Percentiles rank a stretch among this genome's conserved stretches.
Evolutionary conservation across 805 yeast genomes (phyloP).

Genomic region (Cyberlindnera bimundalis): DNA sequence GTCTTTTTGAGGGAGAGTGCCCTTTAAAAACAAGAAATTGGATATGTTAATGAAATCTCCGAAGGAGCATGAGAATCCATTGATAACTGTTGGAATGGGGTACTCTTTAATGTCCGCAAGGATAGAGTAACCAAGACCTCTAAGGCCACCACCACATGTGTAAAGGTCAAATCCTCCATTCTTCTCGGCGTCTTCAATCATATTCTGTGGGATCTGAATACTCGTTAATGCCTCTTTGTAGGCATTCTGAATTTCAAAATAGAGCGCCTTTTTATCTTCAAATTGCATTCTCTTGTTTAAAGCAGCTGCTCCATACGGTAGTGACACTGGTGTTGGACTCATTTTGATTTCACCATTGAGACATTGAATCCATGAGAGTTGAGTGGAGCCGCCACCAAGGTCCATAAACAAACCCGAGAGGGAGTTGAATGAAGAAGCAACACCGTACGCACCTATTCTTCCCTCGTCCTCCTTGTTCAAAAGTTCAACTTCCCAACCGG

Average conservation of each 20-base stretch:
- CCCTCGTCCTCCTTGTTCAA: constrained; percentile 65
- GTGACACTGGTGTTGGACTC: constrained; percentile 54
- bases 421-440: constrained; percentile 66
- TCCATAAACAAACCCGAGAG: constrained; percentile 70
- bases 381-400: constrained; percentile 69
- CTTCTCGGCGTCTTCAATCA: constrained; percentile 46
- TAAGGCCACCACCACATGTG: constrained; percentile 71
- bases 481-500: constrained; percentile 64
- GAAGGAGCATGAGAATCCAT: constrained; percentile 61
- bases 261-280: constrained; percentile 48
- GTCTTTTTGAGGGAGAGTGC: constrained; percentile 41
- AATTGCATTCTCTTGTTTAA: constrained; percentile 50
- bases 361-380: constrained; percentile 65
- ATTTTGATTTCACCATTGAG: constrained; percentile 51
- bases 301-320: constrained; percentile 76
- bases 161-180: constrained; percentile 63
- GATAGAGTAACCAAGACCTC: constrained; percentile 65
- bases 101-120: constrained; percentile 50
- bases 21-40: constrained; percentile 48
- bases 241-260: constrained; percentile 50
- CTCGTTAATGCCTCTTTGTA: constrained; percentile 46
- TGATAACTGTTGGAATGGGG: constrained; percentile 67
- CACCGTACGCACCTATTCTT: constrained; percentile 65
- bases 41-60: constrained; percentile 49
- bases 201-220: constrained; percentile 49